Base-by-base conservation (phyloP, 768 basidiomycete genomes). In the Suillus placidus region DNA sequence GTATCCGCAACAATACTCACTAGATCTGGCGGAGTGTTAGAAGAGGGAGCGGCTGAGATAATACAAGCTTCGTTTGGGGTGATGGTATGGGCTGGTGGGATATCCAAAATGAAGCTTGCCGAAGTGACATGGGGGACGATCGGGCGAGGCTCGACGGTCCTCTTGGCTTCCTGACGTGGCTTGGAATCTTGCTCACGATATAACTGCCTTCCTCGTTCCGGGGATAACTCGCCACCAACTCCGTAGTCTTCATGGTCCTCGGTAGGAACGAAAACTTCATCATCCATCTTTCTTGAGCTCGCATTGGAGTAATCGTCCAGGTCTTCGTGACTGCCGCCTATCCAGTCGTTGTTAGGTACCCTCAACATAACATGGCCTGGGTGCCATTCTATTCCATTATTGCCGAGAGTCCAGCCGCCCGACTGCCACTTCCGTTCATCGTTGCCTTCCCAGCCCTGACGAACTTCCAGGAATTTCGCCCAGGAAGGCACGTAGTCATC, bases 401-500 rank as follows among this genome's bases (percentile, higher is more conserved):
- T 23, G 13, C 7, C 56, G 9, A 2, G 23, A 38, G 6, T 23
- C 56, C 56, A 38, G 9, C 57, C 38, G 10, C 57, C 26, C 4
- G 23, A 16, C 23, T 58, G 23, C 56, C 56, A 58, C 37, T 37
- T 23, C 6, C 37, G 23, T 23, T 58, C 37, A 23, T 57, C 56
- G 9, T 26, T 23, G 23, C 37, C 8, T 38, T 58, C 37, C 37
- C 56, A 38, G 13, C 37, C 23, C 9, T 9, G 8, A 16, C 26
- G 23, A 12, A 38, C 37, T 26, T 37, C 37, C 8, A 16, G 4
- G 35, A 23, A 23, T 57, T 38, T 57, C 56, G 35, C n/a, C n/a
- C 56, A 57, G 23, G 56, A 57, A 38, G 56, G 56, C n/a, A 37
- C 35, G 5, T 57, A 23, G 8, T 57, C 56, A 38, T 38, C n/a